phyloP scores from a whole-genome alignment of 257 asterid species.

The Knoxia roxburghii region DNA sequence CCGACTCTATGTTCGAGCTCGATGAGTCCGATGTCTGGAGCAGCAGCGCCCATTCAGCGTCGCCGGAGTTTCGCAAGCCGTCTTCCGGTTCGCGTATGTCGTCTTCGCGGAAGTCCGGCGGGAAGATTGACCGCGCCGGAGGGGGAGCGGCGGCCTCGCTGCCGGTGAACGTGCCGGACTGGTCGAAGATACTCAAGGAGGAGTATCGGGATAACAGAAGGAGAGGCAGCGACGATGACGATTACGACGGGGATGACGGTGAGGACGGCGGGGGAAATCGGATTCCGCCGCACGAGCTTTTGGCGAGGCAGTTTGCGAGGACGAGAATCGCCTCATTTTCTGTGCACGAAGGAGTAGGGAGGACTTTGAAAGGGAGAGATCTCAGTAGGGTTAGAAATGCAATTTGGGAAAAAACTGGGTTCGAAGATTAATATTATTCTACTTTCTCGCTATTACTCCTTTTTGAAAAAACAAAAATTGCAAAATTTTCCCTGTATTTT shows the following conservation, averaged over 20 bases:
- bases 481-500: too few species aligned
- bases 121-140: slow-evolving; percentile 14
- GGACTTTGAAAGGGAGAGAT: slow-evolving; percentile 95
- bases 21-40: slow-evolving; percentile 85
- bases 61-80: slow-evolving; percentile 53
- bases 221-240: slow-evolving; percentile 37
- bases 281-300: slow-evolving; percentile 66
- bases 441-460: not conserved
- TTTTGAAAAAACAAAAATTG: too few species aligned
- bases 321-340: slow-evolving; percentile 68
- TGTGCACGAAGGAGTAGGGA: slow-evolving; percentile 90
- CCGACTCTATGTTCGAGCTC: slow-evolving; percentile 52
- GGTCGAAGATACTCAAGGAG: slow-evolving; percentile 88
- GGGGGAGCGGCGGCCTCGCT: slow-evolving; percentile 51
- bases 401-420: slow-evolving; percentile 96
- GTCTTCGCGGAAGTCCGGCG: slow-evolving; percentile 29
- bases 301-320: slow-evolving; percentile 39
- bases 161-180: slow-evolving; percentile 95
- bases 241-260: slow-evolving; percentile 30
- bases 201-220: slow-evolving; percentile 60
- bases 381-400: slow-evolving; percentile 95
- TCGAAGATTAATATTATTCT: slow-evolving; percentile 48
- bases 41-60: slow-evolving; percentile 40
- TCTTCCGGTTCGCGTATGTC: slow-evolving; percentile 26
- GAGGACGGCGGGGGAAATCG: slow-evolving; percentile 39